These are phyloP conservation scores for Nicotiana paniculata DNA, from an alignment of 257 asterid genomes.

Conservation along the genomic window DNA sequence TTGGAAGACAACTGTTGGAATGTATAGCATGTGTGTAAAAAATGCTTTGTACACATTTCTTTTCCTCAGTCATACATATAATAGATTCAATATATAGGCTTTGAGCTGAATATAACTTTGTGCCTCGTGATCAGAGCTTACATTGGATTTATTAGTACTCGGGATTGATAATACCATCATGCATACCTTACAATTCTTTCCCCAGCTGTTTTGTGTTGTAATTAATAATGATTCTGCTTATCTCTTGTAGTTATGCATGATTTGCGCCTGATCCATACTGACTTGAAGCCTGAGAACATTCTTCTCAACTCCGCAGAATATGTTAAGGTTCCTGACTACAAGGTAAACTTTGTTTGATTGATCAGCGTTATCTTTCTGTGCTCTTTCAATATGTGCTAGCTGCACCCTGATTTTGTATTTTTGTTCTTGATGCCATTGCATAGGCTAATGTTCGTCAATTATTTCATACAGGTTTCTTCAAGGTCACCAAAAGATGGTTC, in stretches of 20 bases:
- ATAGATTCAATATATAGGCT: not conserved
- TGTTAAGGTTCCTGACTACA: constrained; percentile 71
- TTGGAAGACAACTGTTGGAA: constrained; percentile 99
- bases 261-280: constrained; percentile 82
- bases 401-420: not conserved
- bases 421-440: not conserved
- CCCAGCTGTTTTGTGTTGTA: too few species aligned
- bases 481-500: constrained; percentile 61
- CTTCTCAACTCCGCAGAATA: constrained; percentile 79
- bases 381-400: not conserved
- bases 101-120: not conserved
- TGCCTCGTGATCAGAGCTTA: not conserved
- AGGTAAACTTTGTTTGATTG: constrained; percentile 39
- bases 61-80: not conserved
- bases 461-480: constrained; percentile 40
- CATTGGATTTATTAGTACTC: not conserved
- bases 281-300: constrained; percentile 92
- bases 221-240: not conserved
- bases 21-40: constrained; percentile 98
- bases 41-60: constrained; percentile 3
- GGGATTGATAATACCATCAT: not conserved
- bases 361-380: not conserved
- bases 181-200: not conserved
- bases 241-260: constrained; percentile 84
- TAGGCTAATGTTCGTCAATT: not conserved